phyloP scores from a whole-genome alignment of 768 basidiomycete species.

The Amylocystis lapponica region DNA sequence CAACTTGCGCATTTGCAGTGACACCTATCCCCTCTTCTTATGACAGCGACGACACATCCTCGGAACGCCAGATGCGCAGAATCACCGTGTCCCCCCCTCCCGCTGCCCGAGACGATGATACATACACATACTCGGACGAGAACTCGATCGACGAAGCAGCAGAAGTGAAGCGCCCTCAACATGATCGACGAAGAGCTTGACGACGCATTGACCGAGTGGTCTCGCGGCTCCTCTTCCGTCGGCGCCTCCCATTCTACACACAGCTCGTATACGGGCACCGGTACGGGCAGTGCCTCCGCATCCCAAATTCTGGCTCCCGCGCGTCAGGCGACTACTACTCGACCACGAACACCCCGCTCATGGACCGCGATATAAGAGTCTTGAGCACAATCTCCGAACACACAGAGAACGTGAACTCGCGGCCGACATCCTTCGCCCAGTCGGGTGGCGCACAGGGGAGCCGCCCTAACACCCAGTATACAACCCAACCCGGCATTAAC shows the following conservation, averaged over 20 bases:
- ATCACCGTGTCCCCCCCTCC: conserved; percentile 49
- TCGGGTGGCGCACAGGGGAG: conserved; percentile 27
- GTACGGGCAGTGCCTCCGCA: conserved; percentile 18
- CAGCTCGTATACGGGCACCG: conserved; percentile 13
- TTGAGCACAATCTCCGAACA: conserved; percentile 77
- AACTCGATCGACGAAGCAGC: conserved; percentile 39
- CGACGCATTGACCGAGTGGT: conserved; percentile 60
- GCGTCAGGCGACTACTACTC: conserved; percentile 19
- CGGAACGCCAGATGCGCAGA: conserved; percentile 45
- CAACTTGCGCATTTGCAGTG: conserved; percentile 27
- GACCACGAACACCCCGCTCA: conserved; percentile 32
- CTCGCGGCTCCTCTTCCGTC: conserved; percentile 29
- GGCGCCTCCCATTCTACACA: conserved; percentile 11
- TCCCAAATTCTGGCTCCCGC: conserved; percentile 12
- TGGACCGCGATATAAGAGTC: conserved; percentile 39
- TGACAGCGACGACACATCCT: conserved; percentile 41
- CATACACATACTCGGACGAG: conserved; percentile 57
- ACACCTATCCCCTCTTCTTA: conserved; percentile 40
- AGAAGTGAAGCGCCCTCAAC: conserved; percentile 54
- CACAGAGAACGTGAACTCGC: conserved; percentile 60
- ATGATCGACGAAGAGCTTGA: conserved; percentile 60
- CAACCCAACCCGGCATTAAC: conserved; percentile 39
- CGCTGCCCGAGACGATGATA: conserved; percentile 41
- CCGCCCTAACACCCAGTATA: conserved; percentile 30
- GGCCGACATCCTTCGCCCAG: conserved; percentile 42